Conservation (phyloP, 2,329 filamentous ascomycete species). For the Graphium sp. region DNA sequence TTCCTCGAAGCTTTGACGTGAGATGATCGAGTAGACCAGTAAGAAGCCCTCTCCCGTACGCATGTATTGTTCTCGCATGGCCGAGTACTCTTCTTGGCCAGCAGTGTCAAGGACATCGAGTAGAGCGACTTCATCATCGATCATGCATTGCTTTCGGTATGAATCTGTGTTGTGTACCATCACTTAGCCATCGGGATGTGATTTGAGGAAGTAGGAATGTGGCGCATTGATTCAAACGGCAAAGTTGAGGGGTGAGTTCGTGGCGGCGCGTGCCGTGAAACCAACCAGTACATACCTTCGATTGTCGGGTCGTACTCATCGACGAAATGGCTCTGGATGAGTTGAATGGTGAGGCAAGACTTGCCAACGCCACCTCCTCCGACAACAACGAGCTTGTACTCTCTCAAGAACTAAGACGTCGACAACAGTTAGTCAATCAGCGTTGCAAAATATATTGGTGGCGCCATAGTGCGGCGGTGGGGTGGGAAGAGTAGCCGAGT, state of each 20-base stretch:
- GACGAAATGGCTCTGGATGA: slow-evolving; percentile 92
- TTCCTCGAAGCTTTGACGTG: slow-evolving; percentile 93
- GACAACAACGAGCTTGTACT: slow-evolving; percentile 94
- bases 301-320: slow-evolving; percentile 99
- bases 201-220: not conserved
- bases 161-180: slow-evolving; percentile 48
- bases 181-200: too few species aligned
- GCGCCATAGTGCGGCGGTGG: not conserved
- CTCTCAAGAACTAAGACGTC: slow-evolving; percentile 53
- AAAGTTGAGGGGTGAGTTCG: not conserved
- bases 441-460: not conserved
- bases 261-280: slow-evolving; percentile 1
- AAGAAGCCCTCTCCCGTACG: slow-evolving; percentile 95
- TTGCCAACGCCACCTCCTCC: slow-evolving; percentile 98
- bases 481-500: slow-evolving; percentile 1
- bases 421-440: slow-evolving; percentile 7
- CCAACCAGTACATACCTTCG: slow-evolving; percentile 52
- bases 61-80: slow-evolving; percentile 99
- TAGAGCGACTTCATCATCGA: slow-evolving; percentile 93
- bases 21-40: slow-evolving; percentile 96
- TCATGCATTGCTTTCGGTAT: slow-evolving; percentile 98
- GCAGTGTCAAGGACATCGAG: slow-evolving; percentile 97
- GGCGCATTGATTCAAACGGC: not conserved
- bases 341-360: slow-evolving; percentile 96
- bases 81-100: slow-evolving; percentile 97